Evolutionary conservation across 2,329 filamentous ascomycete species (phyloP), one percentile per base, ranked within the genome.

Genomic region (Monosporascus sp.): DNA sequence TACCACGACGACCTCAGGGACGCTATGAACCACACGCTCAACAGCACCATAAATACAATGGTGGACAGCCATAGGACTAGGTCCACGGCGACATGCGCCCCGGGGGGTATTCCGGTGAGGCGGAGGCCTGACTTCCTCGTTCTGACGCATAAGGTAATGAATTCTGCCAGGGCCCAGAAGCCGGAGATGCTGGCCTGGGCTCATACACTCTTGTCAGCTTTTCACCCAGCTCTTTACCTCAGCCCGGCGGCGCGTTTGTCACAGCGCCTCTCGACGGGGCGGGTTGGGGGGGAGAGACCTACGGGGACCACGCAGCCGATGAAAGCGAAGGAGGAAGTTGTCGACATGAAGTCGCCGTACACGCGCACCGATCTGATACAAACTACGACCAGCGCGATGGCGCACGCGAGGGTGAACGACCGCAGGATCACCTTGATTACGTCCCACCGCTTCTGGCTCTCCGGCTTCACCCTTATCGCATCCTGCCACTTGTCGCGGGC

Each of bases 301-400:
- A 46, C 42, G 22, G 42, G 24, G n/a, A 8, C 7, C 22, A 46
- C 1, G 20, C 15, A 17, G 25, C 42, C 42, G 42, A 46, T 2
- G 22, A 25, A n/a, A n/a, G 2, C 14, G 7, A n/a, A 0, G 14
- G 7, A 2, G n/a, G 9, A 1, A 15, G 3, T 14, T 0, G 2
- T 0, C n/a, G 6, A 2, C 5, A 4, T 24, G 2, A 5, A 3
- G 18, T 3, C 1, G n/a, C 15, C 24, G 22, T 46, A 6, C 2
- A 8, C 2, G 7, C 8, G 24, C n/a, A n/a, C 5, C 3, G 25
- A 6, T 8, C 4, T 7, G 14, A 31, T 20, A 11, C 14, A 25
- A 6, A 14, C n/a, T 7, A 27, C 6, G 5, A 31, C n/a, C 14
- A 46, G 24, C 22, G 11, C 42, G 15, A 46, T 17, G 22, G 22